These are phyloP conservation scores for Dactylella cylindrospora DNA, from an alignment of 2,329 filamentous ascomycete genomes.

Conservation along the genomic window DNA sequence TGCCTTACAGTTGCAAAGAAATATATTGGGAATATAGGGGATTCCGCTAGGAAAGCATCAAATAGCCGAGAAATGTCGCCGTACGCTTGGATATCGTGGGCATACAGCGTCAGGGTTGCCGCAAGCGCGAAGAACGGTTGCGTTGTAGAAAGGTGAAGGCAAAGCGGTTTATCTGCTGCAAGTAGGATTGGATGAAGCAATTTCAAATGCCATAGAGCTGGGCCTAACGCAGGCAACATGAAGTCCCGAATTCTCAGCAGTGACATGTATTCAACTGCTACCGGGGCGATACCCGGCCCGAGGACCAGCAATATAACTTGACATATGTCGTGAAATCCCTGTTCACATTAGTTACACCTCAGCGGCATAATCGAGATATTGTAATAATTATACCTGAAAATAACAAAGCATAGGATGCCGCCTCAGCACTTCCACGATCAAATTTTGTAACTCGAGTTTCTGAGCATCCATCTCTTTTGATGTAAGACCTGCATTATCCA, in stretches of 20 bases:
- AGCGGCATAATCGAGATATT: slow-evolving; percentile 22
- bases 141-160: slow-evolving; percentile 71
- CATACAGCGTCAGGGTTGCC: slow-evolving; percentile 93
- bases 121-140: slow-evolving; percentile 90
- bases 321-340: slow-evolving; percentile 93
- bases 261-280: slow-evolving; percentile 76
- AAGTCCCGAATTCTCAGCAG: slow-evolving; percentile 91
- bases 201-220: slow-evolving; percentile 79
- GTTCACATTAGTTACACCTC: slow-evolving; percentile 5
- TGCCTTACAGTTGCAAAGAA: slow-evolving; percentile 67
- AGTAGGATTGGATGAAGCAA: slow-evolving; percentile 80
- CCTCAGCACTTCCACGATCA: slow-evolving; percentile 80
- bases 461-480: slow-evolving; percentile 64
- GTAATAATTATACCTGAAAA: slow-evolving; percentile 64
- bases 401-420: slow-evolving; percentile 82
- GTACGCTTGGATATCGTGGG: slow-evolving; percentile 91
- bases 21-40: slow-evolving; percentile 82
- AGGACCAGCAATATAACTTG: slow-evolving; percentile 91
- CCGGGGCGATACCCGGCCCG: slow-evolving; percentile 62
- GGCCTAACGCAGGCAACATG: slow-evolving; percentile 85
- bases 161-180: slow-evolving; percentile 70
- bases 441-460: slow-evolving; percentile 73
- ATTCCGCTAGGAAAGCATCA: slow-evolving; percentile 79
- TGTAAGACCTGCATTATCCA: slow-evolving; percentile 48
- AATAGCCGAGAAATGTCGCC: slow-evolving; percentile 86